Evolutionary conservation across 768 basidiomycete genomes (phyloP).

Genomic region (Tephrocybe rancida): DNA sequence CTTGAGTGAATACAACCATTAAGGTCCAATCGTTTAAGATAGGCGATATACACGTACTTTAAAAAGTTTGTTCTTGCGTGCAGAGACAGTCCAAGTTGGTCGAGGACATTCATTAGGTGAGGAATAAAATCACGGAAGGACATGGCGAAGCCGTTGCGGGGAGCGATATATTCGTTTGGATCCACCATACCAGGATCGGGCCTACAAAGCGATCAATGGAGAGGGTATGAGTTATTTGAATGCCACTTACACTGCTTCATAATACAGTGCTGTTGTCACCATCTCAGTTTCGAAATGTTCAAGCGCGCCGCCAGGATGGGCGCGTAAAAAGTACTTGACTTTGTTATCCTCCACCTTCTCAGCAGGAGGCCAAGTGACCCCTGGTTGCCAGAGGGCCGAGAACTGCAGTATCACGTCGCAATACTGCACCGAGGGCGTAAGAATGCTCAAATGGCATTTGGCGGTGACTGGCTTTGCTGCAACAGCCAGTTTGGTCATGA

Average conservation of each 20-base stretch:
- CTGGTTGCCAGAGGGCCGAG: constrained; percentile 74
- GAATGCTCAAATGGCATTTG: constrained; percentile 74
- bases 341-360: constrained; percentile 69
- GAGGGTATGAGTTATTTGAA: neutral
- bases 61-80: constrained; percentile 83
- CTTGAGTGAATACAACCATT: constrained; percentile 36
- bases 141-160: constrained; percentile 87
- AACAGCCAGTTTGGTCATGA: constrained; percentile 75
- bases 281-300: constrained; percentile 87
- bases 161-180: constrained; percentile 76
- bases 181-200: constrained; percentile 79
- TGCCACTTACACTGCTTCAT: constrained; percentile 75
- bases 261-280: constrained; percentile 80
- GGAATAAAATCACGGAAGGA: constrained; percentile 78
- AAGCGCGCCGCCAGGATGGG: constrained; percentile 82
- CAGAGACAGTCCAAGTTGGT: constrained; percentile 82
- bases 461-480: constrained; percentile 76
- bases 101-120: constrained; percentile 80
- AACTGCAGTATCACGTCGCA: constrained; percentile 78
- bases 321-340: constrained; percentile 81
- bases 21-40: constrained; percentile 1
- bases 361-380: constrained; percentile 77
- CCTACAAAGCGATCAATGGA: constrained; percentile 37
- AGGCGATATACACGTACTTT: constrained; percentile 48
- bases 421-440: constrained; percentile 74